Percentiles rank a stretch among this genome's conserved stretches.
Conservation (phyloP, 805 yeast genomes). For the Sungouiozyma ichnusensis region DNA sequence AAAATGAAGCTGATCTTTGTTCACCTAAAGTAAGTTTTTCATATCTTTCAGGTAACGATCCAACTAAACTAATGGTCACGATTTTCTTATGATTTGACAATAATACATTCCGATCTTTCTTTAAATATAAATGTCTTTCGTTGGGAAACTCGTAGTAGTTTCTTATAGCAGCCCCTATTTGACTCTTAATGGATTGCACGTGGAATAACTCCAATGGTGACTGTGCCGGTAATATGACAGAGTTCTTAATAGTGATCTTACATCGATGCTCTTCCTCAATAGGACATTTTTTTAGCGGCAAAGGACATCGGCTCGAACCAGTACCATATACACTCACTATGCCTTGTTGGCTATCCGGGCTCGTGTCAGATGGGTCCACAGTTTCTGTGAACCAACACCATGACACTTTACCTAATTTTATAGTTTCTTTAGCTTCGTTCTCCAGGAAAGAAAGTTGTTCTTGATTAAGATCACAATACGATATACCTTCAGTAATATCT, state of each 20-base stretch:
- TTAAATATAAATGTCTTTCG: constrained; percentile 31
- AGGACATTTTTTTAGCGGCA: constrained; percentile 20
- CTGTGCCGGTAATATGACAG: constrained; percentile 24
- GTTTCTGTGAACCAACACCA: constrained; percentile 28
- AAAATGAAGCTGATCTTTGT: constrained; percentile 20
- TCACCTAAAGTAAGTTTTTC: constrained; percentile 21
- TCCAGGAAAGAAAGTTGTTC: constrained; percentile 20
- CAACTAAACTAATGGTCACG: constrained; percentile 24
- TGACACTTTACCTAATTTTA: constrained; percentile 13
- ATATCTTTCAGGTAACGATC: constrained; percentile 26
- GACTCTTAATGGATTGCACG: constrained; percentile 26
- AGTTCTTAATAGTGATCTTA: constrained; percentile 18
- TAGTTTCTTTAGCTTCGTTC: constrained; percentile 17
- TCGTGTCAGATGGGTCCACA: too few species aligned
- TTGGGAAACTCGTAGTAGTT: constrained; percentile 30
- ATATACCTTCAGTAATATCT: constrained; percentile 10
- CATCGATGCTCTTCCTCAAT: constrained; percentile 8
- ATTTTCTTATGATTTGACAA: constrained; percentile 14
- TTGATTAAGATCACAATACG: constrained; percentile 19
- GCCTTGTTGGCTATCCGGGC: constrained; percentile 11
- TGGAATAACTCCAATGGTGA: constrained; percentile 23
- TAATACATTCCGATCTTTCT: constrained; percentile 13
- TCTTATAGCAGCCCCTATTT: constrained; percentile 27
- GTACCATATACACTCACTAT: constrained; percentile 22
- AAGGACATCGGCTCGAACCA: constrained; percentile 22